Evolutionary conservation across 2,329 filamentous ascomycete genomes (phyloP), one percentile per base, ranked within the genome.

Genomic region (Berkeleyomyces rouxiae): DNA sequence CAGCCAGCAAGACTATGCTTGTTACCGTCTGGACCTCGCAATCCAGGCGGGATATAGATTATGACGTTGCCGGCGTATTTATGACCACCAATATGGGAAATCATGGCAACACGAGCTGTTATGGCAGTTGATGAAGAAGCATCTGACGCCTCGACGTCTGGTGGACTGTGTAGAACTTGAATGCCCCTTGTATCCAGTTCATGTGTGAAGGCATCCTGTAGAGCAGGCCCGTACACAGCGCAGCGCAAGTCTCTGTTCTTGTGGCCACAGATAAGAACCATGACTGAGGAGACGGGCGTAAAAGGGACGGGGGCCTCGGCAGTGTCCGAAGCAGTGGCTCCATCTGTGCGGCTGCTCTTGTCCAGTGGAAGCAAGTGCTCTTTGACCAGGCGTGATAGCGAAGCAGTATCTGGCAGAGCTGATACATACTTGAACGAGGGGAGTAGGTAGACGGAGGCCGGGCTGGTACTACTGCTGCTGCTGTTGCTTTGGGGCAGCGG

Each of bases 201-300:
- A 2, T 51, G 4, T 4, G 11, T 55, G 67, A 97, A 97, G 68
- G 90, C 86, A 0, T 73, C 73, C 67, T 82, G 76, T 11, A 97
- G 75, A 1, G 89, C 73, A 0, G 90, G 90, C 0, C 89, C 91
- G 66, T 92, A 78, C 31, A 88, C 74, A 0, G 93, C 92, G 69
- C 93, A 99, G 60, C 93, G 80, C 68, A 78, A 76, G 70, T 99
- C 93, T 9, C 93, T 79, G 2, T 84, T 84, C 11, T 86, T 87
- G 68, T 99, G 93, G 0, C 90, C 90, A 70, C 93, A 99, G 51
- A 96, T 86, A 23, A 97, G 75, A 39, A 99, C 82, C n/a, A 88
- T 68, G 3, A 90, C 77, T 66, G 85, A 13, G 80, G 70, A 7
- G 87, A 80, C 78, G 72, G 78, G 83, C 67, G 75, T 76, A 53